These are phyloP conservation scores for Rhytidhysteron rufulum DNA, from an alignment of 2,329 filamentous ascomycete genomes.

Conservation along the genomic window DNA sequence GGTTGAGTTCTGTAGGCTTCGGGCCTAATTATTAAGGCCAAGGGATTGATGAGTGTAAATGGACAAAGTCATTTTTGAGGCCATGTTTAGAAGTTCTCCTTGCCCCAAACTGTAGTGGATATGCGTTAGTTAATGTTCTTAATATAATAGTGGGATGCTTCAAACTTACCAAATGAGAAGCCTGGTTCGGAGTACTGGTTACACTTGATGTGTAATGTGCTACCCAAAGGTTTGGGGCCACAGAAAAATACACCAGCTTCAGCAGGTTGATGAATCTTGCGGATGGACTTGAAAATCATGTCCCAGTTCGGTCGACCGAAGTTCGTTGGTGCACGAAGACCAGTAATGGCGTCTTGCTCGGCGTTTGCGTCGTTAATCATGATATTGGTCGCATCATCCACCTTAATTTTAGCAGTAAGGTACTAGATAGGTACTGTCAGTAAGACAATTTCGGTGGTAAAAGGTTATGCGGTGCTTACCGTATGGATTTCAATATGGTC, in stretches of 20 bases:
- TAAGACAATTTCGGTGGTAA: slow-evolving; percentile 11
- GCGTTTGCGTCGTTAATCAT: slow-evolving; percentile 89
- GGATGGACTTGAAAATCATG: slow-evolving; percentile 79
- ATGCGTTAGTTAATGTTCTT: too few species aligned
- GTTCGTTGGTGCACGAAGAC: slow-evolving; percentile 76
- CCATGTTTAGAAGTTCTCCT: slow-evolving; percentile 60
- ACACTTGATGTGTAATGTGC: slow-evolving; percentile 74
- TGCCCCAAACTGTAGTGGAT: slow-evolving; percentile 67
- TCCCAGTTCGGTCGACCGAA: slow-evolving; percentile 88
- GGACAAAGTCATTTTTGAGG: too few species aligned
- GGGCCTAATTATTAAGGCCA: too few species aligned
- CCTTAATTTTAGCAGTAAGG: slow-evolving; percentile 81
- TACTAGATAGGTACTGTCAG: slow-evolving; percentile 57
- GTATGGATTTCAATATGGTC: slow-evolving; percentile 86
- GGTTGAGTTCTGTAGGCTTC: too few species aligned
- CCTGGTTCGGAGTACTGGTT: slow-evolving; percentile 84
- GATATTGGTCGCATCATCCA: slow-evolving; percentile 82
- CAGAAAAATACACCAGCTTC: slow-evolving; percentile 64
- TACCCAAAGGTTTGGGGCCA: slow-evolving; percentile 75
- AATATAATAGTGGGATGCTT: too few species aligned
- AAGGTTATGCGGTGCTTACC: slow-evolving; percentile 26
- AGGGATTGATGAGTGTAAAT: too few species aligned
- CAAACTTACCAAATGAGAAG: too few species aligned
- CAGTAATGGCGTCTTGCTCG: slow-evolving; percentile 80
- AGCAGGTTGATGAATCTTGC: slow-evolving; percentile 58